phyloP scores from a whole-genome alignment of 495 filamentous ascomycete species.

The Penicillium coprophilum region DNA sequence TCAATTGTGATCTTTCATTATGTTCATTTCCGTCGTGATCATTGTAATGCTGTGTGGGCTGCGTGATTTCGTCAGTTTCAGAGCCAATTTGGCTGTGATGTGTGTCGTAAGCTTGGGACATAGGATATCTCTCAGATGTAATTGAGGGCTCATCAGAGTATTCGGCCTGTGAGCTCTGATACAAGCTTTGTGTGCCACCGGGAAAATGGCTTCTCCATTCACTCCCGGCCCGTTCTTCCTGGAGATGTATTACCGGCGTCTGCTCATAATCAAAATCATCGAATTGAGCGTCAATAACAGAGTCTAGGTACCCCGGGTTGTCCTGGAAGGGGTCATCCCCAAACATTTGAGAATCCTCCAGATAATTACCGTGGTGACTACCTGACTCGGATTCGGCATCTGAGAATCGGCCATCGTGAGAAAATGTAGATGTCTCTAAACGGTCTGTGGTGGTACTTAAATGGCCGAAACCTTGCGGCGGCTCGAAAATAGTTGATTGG shows the following conservation, averaged over 20 bases:
- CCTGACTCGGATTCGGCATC: conserved; percentile 44
- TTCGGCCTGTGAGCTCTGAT: conserved; percentile 2
- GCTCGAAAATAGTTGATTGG: conserved; percentile 43
- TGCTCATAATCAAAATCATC: conserved; percentile 40
- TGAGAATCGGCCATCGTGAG: conserved; percentile 47
- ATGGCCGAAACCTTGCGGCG: conserved; percentile 17
- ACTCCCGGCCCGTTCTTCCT: conserved; percentile 6
- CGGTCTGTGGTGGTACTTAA: conserved; percentile 6
- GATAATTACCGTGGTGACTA: conserved; percentile 26
- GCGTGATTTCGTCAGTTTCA: conserved; percentile 1
- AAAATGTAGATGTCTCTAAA: conserved; percentile 37
- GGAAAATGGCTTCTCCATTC: conserved; percentile 3
- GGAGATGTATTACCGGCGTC: conserved; percentile 14
- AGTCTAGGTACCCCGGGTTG: conserved; percentile 51
- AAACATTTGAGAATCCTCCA: conserved; percentile 34
- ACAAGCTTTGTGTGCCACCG: background rate
- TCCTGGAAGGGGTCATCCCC: conserved; percentile 41
- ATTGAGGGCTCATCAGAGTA: conserved; percentile 1
- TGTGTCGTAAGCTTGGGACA: conserved; percentile 1
- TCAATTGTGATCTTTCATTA: conserved; percentile 4
- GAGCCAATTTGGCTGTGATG: conserved; percentile 9
- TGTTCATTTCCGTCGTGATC: conserved; percentile 5
- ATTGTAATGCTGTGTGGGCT: background rate
- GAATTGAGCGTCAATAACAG: conserved; percentile 48
- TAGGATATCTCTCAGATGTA: background rate